These are phyloP conservation scores for Brasilioporus rufonigricans DNA, from an alignment of 768 basidiomycete species.

Conservation along the genomic window DNA sequence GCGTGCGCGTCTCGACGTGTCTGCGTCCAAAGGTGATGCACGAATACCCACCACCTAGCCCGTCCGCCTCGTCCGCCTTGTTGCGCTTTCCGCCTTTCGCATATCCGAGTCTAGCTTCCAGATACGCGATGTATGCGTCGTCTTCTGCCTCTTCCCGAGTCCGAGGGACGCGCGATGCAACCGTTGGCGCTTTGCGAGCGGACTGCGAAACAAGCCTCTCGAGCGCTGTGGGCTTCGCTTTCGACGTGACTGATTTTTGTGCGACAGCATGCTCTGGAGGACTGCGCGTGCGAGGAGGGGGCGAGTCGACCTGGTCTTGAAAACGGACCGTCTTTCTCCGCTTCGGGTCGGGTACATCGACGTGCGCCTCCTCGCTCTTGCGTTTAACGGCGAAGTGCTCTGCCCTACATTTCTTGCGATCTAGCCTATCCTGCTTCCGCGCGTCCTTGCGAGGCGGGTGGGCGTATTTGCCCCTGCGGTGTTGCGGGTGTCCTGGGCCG, in stretches of 20 bases:
- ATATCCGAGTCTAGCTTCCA: conserved; percentile 76
- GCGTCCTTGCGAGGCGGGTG: conserved; percentile 54
- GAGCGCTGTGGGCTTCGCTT: conserved; percentile 28
- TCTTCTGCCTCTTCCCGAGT: conserved; percentile 59
- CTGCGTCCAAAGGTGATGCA: background rate
- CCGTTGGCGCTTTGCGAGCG: conserved; percentile 1
- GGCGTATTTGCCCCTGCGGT: conserved; percentile 1
- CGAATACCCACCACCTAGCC: conserved; percentile 67
- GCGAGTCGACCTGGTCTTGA: conserved; percentile 6
- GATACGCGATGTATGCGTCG: conserved; percentile 79
- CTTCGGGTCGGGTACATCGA: conserved; percentile 40
- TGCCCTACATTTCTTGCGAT: conserved; percentile 62
- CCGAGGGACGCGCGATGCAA: conserved; percentile 18
- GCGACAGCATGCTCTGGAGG: background rate
- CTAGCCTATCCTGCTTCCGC: conserved; percentile 59
- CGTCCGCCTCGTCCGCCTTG: conserved; percentile 63
- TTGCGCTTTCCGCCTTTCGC: conserved; percentile 41
- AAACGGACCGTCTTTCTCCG: conserved; percentile 43
- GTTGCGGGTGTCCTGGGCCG: conserved; percentile 2
- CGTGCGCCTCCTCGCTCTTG: conserved; percentile 42
- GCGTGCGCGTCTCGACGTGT: background rate
- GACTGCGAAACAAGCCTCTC: conserved; percentile 33
- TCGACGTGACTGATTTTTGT: conserved; percentile 4
- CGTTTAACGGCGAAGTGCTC: conserved; percentile 49
- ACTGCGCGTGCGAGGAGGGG: background rate